Conservation (phyloP, 78 protist genomes). For the Dictyostelium brefeldianum region DNA sequence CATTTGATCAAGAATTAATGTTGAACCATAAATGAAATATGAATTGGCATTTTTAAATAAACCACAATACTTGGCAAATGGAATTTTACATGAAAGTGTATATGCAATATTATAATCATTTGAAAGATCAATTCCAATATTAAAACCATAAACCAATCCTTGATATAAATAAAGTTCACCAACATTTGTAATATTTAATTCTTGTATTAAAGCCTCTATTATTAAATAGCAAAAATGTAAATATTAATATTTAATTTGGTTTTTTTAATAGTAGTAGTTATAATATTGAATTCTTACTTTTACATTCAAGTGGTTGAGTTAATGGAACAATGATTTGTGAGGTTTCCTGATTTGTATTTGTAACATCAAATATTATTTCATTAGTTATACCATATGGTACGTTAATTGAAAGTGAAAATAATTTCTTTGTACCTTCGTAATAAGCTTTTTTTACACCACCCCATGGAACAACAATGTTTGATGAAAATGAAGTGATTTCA, state of each 20-base stretch:
- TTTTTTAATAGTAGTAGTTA: no score
- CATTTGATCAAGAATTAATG: background rate
- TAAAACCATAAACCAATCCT: background rate
- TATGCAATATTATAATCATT: background rate
- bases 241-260: no score
- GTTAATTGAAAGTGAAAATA: background rate
- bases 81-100: background rate
- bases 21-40: background rate
- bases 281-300: no score
- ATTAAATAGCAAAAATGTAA: no score
- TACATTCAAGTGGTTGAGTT: background rate
- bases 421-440: background rate
- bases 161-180: background rate
- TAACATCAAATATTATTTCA: background rate
- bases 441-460: no score
- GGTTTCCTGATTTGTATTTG: background rate
- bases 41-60: no score
- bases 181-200: no score
- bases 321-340: background rate
- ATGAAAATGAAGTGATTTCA: background rate
- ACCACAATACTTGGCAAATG: background rate
- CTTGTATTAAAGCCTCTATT: background rate
- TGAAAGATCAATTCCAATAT: background rate
- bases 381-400: background rate
- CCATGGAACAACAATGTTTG: no score